Evolutionary conservation across 78 protist species (phyloP).

Genomic region (Dictyostelium intermedium): DNA sequence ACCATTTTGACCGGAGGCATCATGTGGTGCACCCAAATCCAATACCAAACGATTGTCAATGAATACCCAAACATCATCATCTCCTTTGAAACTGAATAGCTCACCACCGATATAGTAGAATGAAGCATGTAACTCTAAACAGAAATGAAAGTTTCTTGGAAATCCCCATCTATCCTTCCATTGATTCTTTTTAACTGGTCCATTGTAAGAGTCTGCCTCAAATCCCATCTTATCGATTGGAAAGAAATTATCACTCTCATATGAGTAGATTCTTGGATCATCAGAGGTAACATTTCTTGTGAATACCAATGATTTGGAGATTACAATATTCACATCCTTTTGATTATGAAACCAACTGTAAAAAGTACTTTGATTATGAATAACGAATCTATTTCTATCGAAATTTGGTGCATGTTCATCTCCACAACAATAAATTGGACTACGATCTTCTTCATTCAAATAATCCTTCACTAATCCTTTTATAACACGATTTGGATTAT

Average conservation of each 20-base stretch:
- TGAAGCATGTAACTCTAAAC: slow-evolving; percentile 15
- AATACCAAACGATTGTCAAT: slow-evolving; percentile 31
- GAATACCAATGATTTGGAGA: neutral
- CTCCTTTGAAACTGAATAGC: slow-evolving; percentile 10
- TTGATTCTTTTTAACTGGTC: neutral
- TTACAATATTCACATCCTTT: neutral
- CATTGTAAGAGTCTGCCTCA: slow-evolving; percentile 1
- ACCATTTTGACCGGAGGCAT: neutral
- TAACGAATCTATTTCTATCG: neutral
- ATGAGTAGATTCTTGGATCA: slow-evolving; percentile 30
- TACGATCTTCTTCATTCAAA: neutral
- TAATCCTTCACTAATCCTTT: neutral
- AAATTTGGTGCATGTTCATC: slow-evolving; percentile 11
- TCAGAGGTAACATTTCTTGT: neutral
- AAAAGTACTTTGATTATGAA: slow-evolving; percentile 51
- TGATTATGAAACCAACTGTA: slow-evolving; percentile 21
- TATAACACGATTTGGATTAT: slow-evolving; percentile 55
- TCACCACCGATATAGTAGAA: slow-evolving; percentile 30
- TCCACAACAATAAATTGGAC: slow-evolving; percentile 47
- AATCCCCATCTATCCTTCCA: slow-evolving; percentile 1
- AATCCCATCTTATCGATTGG: slow-evolving; percentile 55
- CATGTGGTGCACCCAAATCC: slow-evolving; percentile 57
- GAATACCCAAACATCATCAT: slow-evolving; percentile 52
- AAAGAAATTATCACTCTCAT: slow-evolving; percentile 21
- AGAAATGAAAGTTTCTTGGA: slow-evolving; percentile 21